phyloP scores from a whole-genome alignment of 2,329 filamentous ascomycete species.

The Ophiostoma pallidulum region DNA sequence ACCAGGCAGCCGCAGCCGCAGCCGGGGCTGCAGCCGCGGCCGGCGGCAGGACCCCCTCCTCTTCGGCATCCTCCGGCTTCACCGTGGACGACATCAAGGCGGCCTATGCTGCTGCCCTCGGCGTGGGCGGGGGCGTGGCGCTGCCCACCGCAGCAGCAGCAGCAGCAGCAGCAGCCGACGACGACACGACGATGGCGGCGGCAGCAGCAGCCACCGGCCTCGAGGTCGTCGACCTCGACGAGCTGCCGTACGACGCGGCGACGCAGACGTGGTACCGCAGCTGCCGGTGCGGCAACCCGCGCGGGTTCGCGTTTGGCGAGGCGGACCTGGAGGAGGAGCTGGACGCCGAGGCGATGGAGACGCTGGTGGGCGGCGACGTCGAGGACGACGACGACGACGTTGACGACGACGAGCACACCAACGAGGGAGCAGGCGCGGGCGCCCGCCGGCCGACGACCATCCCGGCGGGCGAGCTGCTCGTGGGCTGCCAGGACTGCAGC shows the following conservation, averaged over 20 bases:
- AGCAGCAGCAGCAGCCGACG: constrained; percentile 35
- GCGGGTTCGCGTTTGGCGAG: constrained; percentile 51
- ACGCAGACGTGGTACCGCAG: constrained; percentile 41
- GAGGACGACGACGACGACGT: neutral
- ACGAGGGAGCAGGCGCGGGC: neutral
- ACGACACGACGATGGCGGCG: constrained; percentile 32
- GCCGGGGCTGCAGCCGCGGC: constrained; percentile 1
- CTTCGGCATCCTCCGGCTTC: too few species aligned
- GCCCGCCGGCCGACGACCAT: constrained; percentile 22
- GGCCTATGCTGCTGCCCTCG: constrained; percentile 49
- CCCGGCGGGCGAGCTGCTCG: constrained; percentile 50
- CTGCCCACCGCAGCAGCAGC: neutral
- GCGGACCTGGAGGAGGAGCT: constrained; percentile 45
- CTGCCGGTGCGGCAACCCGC: constrained; percentile 55
- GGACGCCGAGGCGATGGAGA: constrained; percentile 27
- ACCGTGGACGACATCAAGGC: constrained; percentile 55
- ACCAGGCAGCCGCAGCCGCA: neutral
- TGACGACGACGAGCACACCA: too few species aligned
- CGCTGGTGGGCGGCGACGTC: constrained; percentile 1
- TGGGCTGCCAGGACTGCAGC: constrained; percentile 58
- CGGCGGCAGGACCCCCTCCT: neutral
- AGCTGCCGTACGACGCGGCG: constrained; percentile 41
- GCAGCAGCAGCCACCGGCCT: constrained; percentile 39
- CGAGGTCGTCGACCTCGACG: constrained; percentile 57
- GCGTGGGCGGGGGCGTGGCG: too few species aligned